phyloP scores from a whole-genome alignment of 306 rosid species.

The Urtica urens region DNA sequence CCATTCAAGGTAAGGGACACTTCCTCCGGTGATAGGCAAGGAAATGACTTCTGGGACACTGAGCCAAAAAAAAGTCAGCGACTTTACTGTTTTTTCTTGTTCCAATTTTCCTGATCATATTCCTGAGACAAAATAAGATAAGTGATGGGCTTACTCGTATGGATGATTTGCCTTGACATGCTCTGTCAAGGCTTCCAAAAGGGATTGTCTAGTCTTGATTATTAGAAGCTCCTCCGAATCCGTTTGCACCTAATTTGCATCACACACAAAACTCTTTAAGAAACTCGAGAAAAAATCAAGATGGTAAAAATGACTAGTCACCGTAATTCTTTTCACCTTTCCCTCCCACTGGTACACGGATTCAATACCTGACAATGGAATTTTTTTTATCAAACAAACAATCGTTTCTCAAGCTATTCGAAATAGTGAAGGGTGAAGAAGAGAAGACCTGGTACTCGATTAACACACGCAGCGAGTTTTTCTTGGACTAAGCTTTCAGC shows the following conservation, averaged over 20 bases:
- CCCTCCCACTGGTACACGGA: conserved; percentile 90
- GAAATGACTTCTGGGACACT: conserved; percentile 95
- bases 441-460: conserved; percentile 65
- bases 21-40: conserved; percentile 79
- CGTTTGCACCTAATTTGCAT: conserved; percentile 51
- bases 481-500: conserved; percentile 78
- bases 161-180: conserved; percentile 80
- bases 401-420: background rate
- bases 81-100: background rate
- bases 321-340: no score
- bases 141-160: conserved; percentile 51
- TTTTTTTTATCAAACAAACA: background rate
- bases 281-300: background rate
- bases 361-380: conserved; percentile 52
- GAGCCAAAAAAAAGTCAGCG: conserved; percentile 17
- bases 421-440: conserved; percentile 1
- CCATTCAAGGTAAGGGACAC: conserved; percentile 69
- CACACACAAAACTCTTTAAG: background rate
- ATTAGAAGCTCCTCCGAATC: conserved; percentile 81
- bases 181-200: conserved; percentile 64
- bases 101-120: background rate
- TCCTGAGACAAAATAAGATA: conserved; percentile 1
- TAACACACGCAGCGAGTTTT: conserved; percentile 94
- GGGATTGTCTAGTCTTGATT: conserved; percentile 86
- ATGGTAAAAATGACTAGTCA: conserved; percentile 12